Conservation (phyloP, 106 monocot genomes). For the Dendrobium huoshanense region DNA sequence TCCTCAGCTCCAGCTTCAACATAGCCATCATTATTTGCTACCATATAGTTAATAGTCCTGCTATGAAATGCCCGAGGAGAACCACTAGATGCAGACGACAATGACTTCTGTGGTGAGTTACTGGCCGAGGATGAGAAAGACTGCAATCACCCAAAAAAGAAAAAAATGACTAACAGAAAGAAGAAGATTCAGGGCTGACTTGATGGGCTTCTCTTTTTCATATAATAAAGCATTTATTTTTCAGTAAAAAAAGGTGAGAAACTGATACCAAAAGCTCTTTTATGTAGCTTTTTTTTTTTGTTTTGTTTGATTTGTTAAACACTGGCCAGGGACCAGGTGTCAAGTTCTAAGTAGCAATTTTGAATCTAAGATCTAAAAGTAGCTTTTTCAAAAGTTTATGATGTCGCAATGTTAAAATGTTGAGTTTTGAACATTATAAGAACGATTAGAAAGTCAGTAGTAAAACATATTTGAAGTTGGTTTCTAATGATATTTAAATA, state of each 20-base stretch:
- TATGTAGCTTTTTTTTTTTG: too few relatives aligned
- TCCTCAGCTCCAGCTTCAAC: slow-evolving; percentile 24
- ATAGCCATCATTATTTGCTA: slow-evolving; percentile 27
- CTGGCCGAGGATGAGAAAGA: slow-evolving; percentile 5
- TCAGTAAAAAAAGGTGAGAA: neutral
- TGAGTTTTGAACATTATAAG: neutral
- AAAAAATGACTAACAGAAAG: neutral
- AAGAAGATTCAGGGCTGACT: neutral
- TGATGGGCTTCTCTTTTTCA: neutral
- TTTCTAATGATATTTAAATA: neutral
- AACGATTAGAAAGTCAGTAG: neutral
- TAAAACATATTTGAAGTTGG: neutral
- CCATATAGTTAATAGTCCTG: slow-evolving; percentile 23
- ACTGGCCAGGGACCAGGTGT: too few relatives aligned
- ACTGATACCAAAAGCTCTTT: neutral
- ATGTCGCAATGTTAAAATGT: neutral
- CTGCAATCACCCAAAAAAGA: neutral
- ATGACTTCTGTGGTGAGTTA: neutral
- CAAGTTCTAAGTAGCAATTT: too few relatives aligned
- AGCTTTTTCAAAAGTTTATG: neutral
- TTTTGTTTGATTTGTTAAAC: too few relatives aligned
- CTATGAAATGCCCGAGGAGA: slow-evolving; percentile 20
- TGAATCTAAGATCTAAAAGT: neutral
- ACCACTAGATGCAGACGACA: slow-evolving; percentile 23
- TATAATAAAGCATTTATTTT: neutral